phyloP scores from a whole-genome alignment of 345 rosid genomes.

The Capsella bursapastoris region DNA sequence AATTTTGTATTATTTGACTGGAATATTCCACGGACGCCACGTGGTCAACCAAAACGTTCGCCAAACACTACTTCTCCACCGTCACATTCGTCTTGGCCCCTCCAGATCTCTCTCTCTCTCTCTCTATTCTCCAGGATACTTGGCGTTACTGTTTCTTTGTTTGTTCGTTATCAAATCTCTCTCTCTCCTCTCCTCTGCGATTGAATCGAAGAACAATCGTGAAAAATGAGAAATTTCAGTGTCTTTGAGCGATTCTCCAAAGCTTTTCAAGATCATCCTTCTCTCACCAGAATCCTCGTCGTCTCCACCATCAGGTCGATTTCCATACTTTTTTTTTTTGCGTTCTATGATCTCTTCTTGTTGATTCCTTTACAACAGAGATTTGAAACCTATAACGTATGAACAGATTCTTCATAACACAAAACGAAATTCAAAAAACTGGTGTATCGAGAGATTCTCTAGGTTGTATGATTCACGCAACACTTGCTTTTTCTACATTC shows the following conservation, averaged over 20 bases:
- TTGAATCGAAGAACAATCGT: neutral
- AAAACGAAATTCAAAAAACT: no score
- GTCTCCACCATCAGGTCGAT: conserved; percentile 79
- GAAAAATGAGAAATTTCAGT: conserved; percentile 64
- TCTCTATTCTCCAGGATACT: conserved; percentile 41
- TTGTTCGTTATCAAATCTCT: conserved; percentile 26
- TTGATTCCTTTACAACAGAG: neutral
- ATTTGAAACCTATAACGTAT: neutral
- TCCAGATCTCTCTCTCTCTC: neutral
- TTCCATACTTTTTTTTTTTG: conserved; percentile 9
- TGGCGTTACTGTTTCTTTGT: neutral
- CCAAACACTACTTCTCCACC: conserved; percentile 33
- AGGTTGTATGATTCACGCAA: conserved; percentile 36
- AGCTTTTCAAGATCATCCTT: conserved; percentile 71
- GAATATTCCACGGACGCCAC: conserved; percentile 26
- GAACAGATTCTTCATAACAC: neutral
- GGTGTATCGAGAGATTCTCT: conserved; percentile 15
- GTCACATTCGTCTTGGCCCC: conserved; percentile 14
- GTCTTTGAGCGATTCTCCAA: conserved; percentile 64
- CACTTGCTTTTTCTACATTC: conserved; percentile 14
- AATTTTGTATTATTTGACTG: no score
- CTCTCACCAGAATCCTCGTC: conserved; percentile 66
- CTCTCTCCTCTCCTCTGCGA: neutral
- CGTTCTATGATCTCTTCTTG: neutral
- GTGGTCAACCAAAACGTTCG: conserved; percentile 27